phyloP scores from a whole-genome alignment of 768 basidiomycete genomes.

The Butyriboletus loyo region DNA sequence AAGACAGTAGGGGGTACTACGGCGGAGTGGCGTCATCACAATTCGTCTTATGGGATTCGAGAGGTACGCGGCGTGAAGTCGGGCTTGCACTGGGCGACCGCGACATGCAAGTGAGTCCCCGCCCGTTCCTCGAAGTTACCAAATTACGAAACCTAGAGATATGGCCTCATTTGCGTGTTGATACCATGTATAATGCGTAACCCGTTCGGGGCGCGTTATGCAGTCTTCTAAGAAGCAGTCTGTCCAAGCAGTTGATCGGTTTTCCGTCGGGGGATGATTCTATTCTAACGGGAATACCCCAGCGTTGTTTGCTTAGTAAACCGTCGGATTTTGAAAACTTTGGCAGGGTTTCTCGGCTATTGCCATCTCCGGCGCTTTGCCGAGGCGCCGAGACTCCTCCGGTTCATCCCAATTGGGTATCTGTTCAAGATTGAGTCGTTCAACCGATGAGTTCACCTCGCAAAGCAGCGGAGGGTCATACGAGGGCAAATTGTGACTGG shows the following conservation, averaged over 20 bases:
- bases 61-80: constrained; percentile 10
- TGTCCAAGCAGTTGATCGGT: constrained; percentile 1
- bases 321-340: too few species aligned
- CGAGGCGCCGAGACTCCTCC: too few species aligned
- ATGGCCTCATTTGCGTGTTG: constrained; percentile 1
- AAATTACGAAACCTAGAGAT: constrained; percentile 1
- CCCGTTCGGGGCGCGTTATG: neutral
- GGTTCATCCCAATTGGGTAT: too few species aligned
- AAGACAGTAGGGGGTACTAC: neutral
- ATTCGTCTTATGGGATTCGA: constrained; percentile 1
- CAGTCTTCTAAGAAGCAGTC: neutral
- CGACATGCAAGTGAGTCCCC: neutral
- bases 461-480: too few species aligned
- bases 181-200: constrained; percentile 4
- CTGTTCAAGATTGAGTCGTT: too few species aligned
- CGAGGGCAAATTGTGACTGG: too few species aligned
- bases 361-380: too few species aligned
- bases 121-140: neutral
- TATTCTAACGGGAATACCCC: too few species aligned
- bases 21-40: neutral
- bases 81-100: neutral
- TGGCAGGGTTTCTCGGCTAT: too few species aligned
- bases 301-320: too few species aligned
- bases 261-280: too few species aligned
- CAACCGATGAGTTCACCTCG: too few species aligned